Percentiles rank a stretch among this genome's conserved stretches.
Conservation (phyloP, 108 stramenopile species). For the Hondaea fermentalgiana region DNA sequence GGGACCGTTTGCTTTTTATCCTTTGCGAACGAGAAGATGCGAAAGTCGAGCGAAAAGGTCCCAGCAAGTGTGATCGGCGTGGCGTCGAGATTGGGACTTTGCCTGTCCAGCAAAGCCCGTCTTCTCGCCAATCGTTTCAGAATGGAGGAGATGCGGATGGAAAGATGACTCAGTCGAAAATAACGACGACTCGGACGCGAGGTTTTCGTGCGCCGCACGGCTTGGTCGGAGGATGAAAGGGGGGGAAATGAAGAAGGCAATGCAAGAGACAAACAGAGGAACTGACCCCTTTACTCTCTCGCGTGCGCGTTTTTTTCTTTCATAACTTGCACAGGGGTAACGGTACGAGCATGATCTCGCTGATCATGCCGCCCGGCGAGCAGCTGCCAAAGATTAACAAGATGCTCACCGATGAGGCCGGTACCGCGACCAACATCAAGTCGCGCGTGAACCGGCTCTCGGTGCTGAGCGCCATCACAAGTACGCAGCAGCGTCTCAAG, state of each 20-base stretch:
- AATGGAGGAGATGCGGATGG: too few relatives aligned
- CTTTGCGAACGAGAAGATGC: too few relatives aligned
- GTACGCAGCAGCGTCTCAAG: constrained; percentile 95
- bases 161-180: too few relatives aligned
- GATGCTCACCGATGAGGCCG: constrained; percentile 97
- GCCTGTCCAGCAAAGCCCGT: too few relatives aligned
- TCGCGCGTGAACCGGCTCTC: constrained; percentile 89
- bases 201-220: too few relatives aligned
- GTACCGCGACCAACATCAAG: constrained; percentile 98
- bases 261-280: not conserved
- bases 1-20: too few relatives aligned
- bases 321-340: constrained; percentile 55
- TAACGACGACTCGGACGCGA: too few relatives aligned
- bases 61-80: too few relatives aligned
- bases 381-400: constrained; percentile 82
- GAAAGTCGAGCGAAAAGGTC: too few relatives aligned
- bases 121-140: too few relatives aligned
- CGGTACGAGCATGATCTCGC: constrained; percentile 97
- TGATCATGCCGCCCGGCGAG: constrained; percentile 92
- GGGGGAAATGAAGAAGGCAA: not conserved
- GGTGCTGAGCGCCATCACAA: constrained; percentile 93
- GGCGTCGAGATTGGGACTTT: too few relatives aligned
- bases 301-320: not conserved
- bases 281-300: not conserved
- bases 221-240: too few relatives aligned